Conservation (phyloP, 805 yeast species). For the Yamadazyma phyllophila region DNA sequence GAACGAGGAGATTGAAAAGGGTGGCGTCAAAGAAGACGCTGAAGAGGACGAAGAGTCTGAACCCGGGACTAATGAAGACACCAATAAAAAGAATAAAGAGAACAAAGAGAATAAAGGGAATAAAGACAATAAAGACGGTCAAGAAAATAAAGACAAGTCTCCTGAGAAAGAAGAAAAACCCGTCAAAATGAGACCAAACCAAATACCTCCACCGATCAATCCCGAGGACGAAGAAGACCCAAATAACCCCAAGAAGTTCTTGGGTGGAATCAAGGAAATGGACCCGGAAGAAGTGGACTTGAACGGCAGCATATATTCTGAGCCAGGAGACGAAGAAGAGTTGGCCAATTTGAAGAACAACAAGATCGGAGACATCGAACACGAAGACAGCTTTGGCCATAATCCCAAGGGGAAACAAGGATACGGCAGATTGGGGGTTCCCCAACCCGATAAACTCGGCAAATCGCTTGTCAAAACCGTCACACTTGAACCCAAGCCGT, state of each 20-base stretch:
- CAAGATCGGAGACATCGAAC: conserved; percentile 13
- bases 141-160: no score
- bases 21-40: not conserved
- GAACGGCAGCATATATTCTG: conserved; percentile 15
- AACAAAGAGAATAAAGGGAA: no score
- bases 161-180: no score
- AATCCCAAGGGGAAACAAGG: conserved; percentile 10
- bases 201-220: not conserved
- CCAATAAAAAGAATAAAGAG: no score
- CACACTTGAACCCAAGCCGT: conserved; percentile 4
- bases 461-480: conserved; percentile 8
- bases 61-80: no score
- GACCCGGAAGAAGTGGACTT: conserved; percentile 17
- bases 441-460: conserved; percentile 5
- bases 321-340: conserved; percentile 16
- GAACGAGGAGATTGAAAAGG: not conserved
- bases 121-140: no score
- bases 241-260: conserved; percentile 19
- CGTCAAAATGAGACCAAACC: conserved; percentile 4
- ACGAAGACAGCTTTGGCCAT: conserved; percentile 12
- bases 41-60: not conserved
- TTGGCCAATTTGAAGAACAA: conserved; percentile 7
- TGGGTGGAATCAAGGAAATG: conserved; percentile 22
- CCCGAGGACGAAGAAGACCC: conserved; percentile 13
- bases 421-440: conserved; percentile 12